Conservation (phyloP, 2,329 filamentous ascomycete species). For the Reticulascus tulasneorum region DNA sequence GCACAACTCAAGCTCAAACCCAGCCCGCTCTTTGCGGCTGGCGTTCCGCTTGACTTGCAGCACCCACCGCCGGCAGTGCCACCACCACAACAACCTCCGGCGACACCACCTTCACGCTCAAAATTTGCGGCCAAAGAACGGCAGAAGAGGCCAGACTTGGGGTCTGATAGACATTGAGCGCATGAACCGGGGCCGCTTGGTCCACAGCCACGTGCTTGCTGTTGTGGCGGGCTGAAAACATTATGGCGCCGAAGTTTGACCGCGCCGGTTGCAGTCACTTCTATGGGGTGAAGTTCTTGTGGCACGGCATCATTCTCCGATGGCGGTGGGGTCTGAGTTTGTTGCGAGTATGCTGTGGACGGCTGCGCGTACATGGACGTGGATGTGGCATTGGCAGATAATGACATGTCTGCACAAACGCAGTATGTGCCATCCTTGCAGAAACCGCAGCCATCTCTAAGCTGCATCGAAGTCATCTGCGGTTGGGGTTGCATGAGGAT, state of each 20-base stretch:
- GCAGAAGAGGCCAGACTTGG: constrained; percentile 78
- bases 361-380: constrained; percentile 16
- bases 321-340: constrained; percentile 54
- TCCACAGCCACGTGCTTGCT: constrained; percentile 44
- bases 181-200: constrained; percentile 74
- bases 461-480: constrained; percentile 30
- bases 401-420: constrained; percentile 65
- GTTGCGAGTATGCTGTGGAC: constrained; percentile 16
- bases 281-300: constrained; percentile 49
- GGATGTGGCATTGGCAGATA: constrained; percentile 15
- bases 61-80: constrained; percentile 57
- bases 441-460: constrained; percentile 72
- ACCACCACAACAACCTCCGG: constrained; percentile 53
- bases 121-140: constrained; percentile 70
- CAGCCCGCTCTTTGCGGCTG: constrained; percentile 25
- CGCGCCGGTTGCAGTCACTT: constrained; percentile 56
- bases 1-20: constrained; percentile 66
- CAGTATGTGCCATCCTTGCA: constrained; percentile 80
- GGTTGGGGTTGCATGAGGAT: constrained; percentile 15
- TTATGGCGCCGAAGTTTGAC: constrained; percentile 61
- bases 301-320: constrained; percentile 57
- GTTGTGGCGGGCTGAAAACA: too few species aligned
- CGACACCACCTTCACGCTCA: constrained; percentile 34
- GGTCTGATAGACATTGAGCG: constrained; percentile 72
- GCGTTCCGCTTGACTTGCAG: constrained; percentile 49